Conservation (phyloP, 1,284 basidiomycete species). For the Violaceomyces palustris region DNA sequence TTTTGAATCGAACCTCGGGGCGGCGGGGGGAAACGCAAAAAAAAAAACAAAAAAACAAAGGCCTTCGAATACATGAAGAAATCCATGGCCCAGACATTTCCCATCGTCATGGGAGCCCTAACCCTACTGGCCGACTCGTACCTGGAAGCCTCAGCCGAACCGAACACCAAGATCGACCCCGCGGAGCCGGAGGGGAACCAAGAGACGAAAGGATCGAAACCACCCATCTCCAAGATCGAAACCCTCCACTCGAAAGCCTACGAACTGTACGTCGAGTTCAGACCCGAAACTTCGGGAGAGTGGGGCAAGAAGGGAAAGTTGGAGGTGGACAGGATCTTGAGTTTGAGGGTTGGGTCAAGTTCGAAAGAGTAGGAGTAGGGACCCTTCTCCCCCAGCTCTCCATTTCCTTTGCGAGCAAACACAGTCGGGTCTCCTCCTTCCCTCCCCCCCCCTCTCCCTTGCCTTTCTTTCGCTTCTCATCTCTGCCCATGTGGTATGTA, state of each 20-base stretch:
- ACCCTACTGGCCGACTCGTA: slow-evolving; percentile 46
- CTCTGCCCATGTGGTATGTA: too few species aligned
- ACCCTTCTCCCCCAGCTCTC: too few species aligned
- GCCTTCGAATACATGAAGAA: slow-evolving; percentile 46
- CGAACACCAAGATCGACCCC: background rate
- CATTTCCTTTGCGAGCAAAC: too few species aligned
- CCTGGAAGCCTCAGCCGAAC: too few species aligned
- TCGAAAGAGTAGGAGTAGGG: background rate
- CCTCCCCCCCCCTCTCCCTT: too few species aligned
- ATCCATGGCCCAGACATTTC: slow-evolving; percentile 44
- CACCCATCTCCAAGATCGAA: background rate
- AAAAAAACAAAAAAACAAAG: background rate
- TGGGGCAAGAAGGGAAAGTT: slow-evolving; percentile 48
- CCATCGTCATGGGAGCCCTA: slow-evolving; percentile 44
- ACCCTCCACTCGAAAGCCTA: slow-evolving; percentile 36
- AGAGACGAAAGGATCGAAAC: background rate
- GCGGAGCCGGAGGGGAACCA: too few species aligned
- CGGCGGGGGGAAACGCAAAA: too few species aligned
- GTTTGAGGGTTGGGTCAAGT: slow-evolving; percentile 11
- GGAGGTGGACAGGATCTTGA: slow-evolving; percentile 39
- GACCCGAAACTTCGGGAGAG: slow-evolving; percentile 47
- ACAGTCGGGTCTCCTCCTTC: too few species aligned
- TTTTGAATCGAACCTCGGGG: too few species aligned
- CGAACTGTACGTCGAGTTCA: slow-evolving; percentile 43
- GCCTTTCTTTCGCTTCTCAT: too few species aligned